Conservation (phyloP, 2,329 filamentous ascomycete species). For the Ophiosphaerella herpotricha region DNA sequence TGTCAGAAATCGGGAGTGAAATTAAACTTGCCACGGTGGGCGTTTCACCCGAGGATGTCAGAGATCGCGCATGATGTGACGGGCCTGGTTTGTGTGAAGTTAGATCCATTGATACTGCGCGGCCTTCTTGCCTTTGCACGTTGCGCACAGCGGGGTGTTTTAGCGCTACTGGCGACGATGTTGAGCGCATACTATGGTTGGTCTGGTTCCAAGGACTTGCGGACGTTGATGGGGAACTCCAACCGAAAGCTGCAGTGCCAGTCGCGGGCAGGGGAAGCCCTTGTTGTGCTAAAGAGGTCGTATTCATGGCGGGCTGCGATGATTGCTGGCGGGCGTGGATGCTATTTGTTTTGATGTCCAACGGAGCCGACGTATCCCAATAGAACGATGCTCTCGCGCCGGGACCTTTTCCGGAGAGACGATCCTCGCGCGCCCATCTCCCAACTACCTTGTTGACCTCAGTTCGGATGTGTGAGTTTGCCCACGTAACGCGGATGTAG, state of each 20-base stretch:
- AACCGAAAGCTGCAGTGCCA: constrained; percentile 37
- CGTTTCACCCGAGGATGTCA: constrained; percentile 18
- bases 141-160: constrained; percentile 20
- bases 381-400: constrained; percentile 43
- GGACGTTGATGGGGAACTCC: constrained; percentile 36
- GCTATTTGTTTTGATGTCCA: constrained; percentile 15
- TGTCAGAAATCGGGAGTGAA: constrained; percentile 9
- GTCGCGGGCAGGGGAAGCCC: constrained; percentile 25
- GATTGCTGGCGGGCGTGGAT: constrained; percentile 33
- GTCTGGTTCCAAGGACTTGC: constrained; percentile 26
- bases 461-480: constrained; percentile 34
- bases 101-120: constrained; percentile 26
- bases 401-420: constrained; percentile 42
- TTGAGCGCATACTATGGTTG: constrained; percentile 14
- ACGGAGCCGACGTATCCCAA: constrained; percentile 40
- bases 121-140: constrained; percentile 23
- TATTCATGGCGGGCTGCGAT: constrained; percentile 19
- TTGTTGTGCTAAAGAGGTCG: constrained; percentile 21
- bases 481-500: constrained; percentile 47
- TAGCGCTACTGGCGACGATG: constrained; percentile 20
- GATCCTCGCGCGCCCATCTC: constrained; percentile 46
- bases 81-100: constrained; percentile 13
- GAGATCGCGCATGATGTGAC: constrained; percentile 18
- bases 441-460: constrained; percentile 44
- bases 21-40: constrained; percentile 15